phyloP scores from a whole-genome alignment of 2,329 filamentous ascomycete species.

The Trichoderma asperellum region DNA sequence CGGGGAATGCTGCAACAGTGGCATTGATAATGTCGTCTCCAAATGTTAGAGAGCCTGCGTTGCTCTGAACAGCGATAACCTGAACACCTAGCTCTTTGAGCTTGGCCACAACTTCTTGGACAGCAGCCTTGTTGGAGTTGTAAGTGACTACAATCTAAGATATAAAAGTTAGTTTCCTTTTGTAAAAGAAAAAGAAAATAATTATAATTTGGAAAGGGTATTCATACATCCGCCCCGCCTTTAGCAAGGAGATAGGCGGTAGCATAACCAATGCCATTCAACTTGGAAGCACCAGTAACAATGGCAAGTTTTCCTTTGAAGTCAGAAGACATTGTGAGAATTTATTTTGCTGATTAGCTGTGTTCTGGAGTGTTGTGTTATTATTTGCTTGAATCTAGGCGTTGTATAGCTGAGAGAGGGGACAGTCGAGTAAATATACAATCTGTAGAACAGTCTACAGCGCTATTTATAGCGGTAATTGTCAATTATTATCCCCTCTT shows the following conservation, averaged over 20 bases:
- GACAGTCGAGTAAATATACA: not conserved
- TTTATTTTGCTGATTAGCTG: not conserved
- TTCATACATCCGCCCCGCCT: slow-evolving; percentile 53
- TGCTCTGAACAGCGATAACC: slow-evolving; percentile 20
- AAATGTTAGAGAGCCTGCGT: slow-evolving; percentile 54
- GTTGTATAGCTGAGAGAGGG: not conserved
- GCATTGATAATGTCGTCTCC: slow-evolving; percentile 60
- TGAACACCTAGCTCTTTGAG: slow-evolving; percentile 37
- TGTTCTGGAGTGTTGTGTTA: not conserved
- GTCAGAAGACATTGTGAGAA: slow-evolving; percentile 8
- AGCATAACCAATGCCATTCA: slow-evolving; percentile 60
- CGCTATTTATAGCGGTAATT: not conserved
- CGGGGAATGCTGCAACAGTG: slow-evolving; percentile 50
- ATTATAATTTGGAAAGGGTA: too few species aligned
- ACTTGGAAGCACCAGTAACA: slow-evolving; percentile 58
- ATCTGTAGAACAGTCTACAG: not conserved
- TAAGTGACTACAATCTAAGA: slow-evolving; percentile 59
- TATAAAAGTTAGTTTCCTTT: not conserved
- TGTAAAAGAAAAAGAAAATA: too few species aligned
- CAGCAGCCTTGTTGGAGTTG: slow-evolving; percentile 49
- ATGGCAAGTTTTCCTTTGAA: slow-evolving; percentile 49
- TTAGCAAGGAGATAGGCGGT: slow-evolving; percentile 59
- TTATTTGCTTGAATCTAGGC: not conserved
- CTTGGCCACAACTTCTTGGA: slow-evolving; percentile 53
- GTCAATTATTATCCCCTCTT: not conserved